These are phyloP conservation scores for Microcera coccophila DNA, from an alignment of 2,329 filamentous ascomycete species.

Conservation along the genomic window DNA sequence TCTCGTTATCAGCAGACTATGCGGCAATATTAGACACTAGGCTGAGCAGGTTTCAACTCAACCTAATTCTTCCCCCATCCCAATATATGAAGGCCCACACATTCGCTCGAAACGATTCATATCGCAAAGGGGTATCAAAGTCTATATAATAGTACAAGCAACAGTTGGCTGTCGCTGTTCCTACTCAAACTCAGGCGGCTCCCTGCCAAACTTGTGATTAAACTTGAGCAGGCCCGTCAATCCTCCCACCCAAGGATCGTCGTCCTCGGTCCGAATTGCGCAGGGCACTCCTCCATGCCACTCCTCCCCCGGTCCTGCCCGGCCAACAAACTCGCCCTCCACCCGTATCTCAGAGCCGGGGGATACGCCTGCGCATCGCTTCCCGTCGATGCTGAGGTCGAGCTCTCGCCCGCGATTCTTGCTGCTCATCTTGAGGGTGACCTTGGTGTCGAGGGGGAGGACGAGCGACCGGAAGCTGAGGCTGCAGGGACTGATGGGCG, in stretches of 20 bases:
- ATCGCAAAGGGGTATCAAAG: neutral
- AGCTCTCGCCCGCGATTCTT: slow-evolving; percentile 74
- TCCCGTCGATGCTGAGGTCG: slow-evolving; percentile 76
- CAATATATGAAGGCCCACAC: no score
- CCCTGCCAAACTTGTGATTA: slow-evolving; percentile 84
- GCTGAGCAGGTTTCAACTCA: no score
- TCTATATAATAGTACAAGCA: neutral
- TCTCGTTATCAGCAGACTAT: no score
- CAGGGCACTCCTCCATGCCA: slow-evolving; percentile 84
- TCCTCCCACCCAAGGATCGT: slow-evolving; percentile 95
- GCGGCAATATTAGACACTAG: no score
- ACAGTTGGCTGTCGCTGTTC: slow-evolving; percentile 12
- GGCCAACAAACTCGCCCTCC: slow-evolving; percentile 74
- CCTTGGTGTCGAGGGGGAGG: slow-evolving; percentile 77
- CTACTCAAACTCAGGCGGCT: slow-evolving; percentile 29
- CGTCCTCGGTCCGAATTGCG: slow-evolving; percentile 71
- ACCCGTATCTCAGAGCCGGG: slow-evolving; percentile 84
- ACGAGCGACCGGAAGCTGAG: slow-evolving; percentile 90
- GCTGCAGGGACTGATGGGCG: slow-evolving; percentile 88
- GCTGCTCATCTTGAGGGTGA: slow-evolving; percentile 76
- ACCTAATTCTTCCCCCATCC: no score
- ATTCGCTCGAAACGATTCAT: no score
- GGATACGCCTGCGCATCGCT: slow-evolving; percentile 61
- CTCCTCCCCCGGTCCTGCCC: slow-evolving; percentile 38
- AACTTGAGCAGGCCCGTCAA: slow-evolving; percentile 93